Evolutionary conservation across 805 yeast species (phyloP).

Genomic region (Nakazawaea siamensis): DNA sequence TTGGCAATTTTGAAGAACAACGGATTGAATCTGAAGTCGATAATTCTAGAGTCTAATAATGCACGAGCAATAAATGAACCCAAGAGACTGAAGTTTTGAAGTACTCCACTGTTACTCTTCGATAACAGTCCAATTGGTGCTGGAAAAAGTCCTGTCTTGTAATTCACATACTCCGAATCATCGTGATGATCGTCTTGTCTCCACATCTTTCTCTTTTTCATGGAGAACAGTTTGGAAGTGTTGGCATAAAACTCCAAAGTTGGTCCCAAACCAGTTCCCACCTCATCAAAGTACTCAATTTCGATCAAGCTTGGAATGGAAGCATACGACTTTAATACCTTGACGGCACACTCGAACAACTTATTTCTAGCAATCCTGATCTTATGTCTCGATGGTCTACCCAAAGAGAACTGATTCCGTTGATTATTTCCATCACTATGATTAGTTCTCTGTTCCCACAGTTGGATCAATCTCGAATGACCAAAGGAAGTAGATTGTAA

Average conservation of each 20-base stretch:
- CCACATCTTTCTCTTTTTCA: conserved; percentile 60
- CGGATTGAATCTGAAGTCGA: conserved; percentile 73
- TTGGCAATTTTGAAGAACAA: conserved; percentile 59
- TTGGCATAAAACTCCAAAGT: conserved; percentile 86
- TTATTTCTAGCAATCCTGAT: conserved; percentile 66
- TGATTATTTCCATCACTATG: conserved; percentile 21
- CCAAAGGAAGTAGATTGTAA: conserved; percentile 89
- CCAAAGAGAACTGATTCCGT: conserved; percentile 33
- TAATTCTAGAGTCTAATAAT: conserved; percentile 75
- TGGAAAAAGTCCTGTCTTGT: conserved; percentile 64
- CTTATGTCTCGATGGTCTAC: conserved; percentile 73
- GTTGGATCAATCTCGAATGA: conserved; percentile 69
- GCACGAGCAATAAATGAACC: conserved; percentile 88
- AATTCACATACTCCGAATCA: conserved; percentile 27
- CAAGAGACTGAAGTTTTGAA: conserved; percentile 51
- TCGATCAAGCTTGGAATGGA: conserved; percentile 76
- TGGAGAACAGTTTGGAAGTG: conserved; percentile 69
- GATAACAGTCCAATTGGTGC: conserved; percentile 34
- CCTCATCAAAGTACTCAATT: conserved; percentile 83
- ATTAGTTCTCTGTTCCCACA: conserved; percentile 56
- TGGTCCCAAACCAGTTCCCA: conserved; percentile 95
- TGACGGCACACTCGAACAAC: conserved; percentile 68
- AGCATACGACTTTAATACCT: conserved; percentile 70
- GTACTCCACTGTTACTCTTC: conserved; percentile 26
- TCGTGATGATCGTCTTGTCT: conserved; percentile 30